A percentile compares a stretch with the other conserved stretches of the same genome.
Evolutionary conservation across 2,329 filamentous ascomycete species (phyloP).

Genomic region (Paraconiothyrium brasiliense): DNA sequence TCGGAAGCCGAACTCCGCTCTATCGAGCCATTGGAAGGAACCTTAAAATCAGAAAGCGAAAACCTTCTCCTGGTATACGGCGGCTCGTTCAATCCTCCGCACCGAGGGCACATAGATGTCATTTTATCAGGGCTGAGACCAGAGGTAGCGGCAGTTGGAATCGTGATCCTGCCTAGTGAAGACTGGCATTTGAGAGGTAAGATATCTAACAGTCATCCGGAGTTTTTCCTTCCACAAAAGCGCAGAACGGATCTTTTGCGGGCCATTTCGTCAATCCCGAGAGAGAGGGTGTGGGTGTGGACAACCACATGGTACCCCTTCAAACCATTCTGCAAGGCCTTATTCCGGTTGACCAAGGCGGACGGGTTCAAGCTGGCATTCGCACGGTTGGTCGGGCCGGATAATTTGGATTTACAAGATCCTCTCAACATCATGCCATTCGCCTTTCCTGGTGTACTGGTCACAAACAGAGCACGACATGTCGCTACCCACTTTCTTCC

Average conservation of each 20-base stretch:
- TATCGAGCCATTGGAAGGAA: constrained; percentile 1
- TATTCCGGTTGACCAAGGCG: constrained; percentile 6
- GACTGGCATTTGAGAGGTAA: constrained; percentile 1
- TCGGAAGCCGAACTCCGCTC: constrained; percentile 1
- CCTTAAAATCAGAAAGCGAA: constrained; percentile 1
- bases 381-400: background rate
- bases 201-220: constrained; percentile 5
- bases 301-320: background rate
- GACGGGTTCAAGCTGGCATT: constrained; percentile 3
- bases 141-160: constrained; percentile 3
- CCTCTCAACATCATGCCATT: background rate
- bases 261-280: background rate
- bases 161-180: constrained; percentile 5
- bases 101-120: constrained; percentile 1
- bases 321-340: constrained; percentile 2
- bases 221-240: constrained; percentile 2
- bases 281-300: constrained; percentile 3
- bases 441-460: background rate
- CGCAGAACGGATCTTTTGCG: constrained; percentile 1
- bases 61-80: constrained; percentile 3
- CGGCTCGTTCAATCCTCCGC: constrained; percentile 2
- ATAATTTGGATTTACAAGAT: background rate
- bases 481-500: constrained; percentile 2
- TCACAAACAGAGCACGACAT: constrained; percentile 1
- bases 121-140: background rate